A percentile compares a stretch with the other conserved stretches of the same genome.
Evolutionary conservation across 306 rosid species (phyloP).

Genomic region (Nissolia schottii): DNA sequence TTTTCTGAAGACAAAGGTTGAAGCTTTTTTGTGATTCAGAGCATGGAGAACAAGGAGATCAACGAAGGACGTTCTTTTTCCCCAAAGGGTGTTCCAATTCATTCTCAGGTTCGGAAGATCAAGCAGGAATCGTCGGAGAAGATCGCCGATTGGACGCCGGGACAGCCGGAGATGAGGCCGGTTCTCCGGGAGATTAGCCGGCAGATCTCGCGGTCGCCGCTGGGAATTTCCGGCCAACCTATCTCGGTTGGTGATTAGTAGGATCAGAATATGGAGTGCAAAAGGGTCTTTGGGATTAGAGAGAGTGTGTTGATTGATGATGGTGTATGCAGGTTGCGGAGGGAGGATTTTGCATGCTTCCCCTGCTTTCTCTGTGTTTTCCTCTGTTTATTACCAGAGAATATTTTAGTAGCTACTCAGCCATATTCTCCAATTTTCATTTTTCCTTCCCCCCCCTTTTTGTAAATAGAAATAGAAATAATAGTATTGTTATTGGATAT

Average conservation of each 20-base stretch:
- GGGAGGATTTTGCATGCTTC: conserved; percentile 29
- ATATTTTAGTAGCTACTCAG: neutral
- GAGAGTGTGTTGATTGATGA: neutral
- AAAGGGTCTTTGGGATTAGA: conserved; percentile 10
- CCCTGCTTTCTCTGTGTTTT: conserved; percentile 36
- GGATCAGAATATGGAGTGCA: neutral
- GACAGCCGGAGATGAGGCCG: conserved; percentile 53
- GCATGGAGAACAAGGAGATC: conserved; percentile 46
- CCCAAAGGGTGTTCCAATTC: conserved; percentile 44
- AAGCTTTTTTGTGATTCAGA: neutral
- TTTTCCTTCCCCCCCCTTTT: neutral
- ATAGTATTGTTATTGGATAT: neutral
- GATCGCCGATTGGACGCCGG: conserved; percentile 46
- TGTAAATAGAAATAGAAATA: conserved; percentile 22
- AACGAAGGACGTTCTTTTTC: conserved; percentile 16
- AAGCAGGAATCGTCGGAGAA: conserved; percentile 75
- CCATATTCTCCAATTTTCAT: neutral
- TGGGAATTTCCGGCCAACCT: conserved; percentile 56
- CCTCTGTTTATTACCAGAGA: conserved; percentile 25
- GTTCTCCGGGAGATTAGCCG: conserved; percentile 46
- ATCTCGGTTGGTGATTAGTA: conserved; percentile 60
- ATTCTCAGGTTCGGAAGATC: conserved; percentile 75
- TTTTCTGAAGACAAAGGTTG: neutral
- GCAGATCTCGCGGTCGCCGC: conserved; percentile 70
- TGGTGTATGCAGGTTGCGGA: conserved; percentile 4